Base-by-base conservation (phyloP, 139 green algal genomes). In the Raphidocelis subcapitata region DNA sequence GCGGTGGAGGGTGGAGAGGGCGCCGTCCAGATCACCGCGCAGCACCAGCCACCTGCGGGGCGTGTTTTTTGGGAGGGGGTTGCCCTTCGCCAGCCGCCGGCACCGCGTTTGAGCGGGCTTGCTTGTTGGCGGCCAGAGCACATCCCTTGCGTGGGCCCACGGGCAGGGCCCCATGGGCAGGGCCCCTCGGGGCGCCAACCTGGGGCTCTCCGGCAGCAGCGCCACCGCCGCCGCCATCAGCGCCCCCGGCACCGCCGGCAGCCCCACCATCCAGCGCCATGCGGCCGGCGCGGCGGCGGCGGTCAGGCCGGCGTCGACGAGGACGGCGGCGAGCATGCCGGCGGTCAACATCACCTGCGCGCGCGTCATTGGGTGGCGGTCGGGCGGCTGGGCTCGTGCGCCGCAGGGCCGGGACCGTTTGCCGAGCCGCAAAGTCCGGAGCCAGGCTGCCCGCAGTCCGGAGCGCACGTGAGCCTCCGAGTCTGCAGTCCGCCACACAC, bases 171-270 rank as follows among this genome's bases (percentile, higher is more conserved):
- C n/a, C n/a, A n/a, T n/a, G n/a, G n/a, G n/a, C n/a, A n/a, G n/a
- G 8, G 41, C 41, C 41, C 41, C 41, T 49, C 41, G n/a, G n/a
- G n/a, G n/a, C n/a, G n/a, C n/a, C n/a, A n/a, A 49, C 41, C 41
- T 49, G 2, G 80, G 91, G 0, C 83, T 93, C 81, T 97, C 92
- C 1, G 92, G 92, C 62, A 97, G 75, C 21, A 95, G 28, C 44
- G 85, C 75, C 72, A 92, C 73, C 21, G 83, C 82, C 2, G 73
- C 69, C 68, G 80, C 82, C 67, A 65, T 26, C 2, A 28, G 21
- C 18, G 78, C 36, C 24, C 76, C 86, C 28, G 86, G 86, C 15
- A 86, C 12, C 3, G 87, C 49, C 1, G 89, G 89, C 61, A 88
- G 56, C 1, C 85, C 86, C 28, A 94, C 86, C 90, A 91, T 92